phyloP scores from a whole-genome alignment of 176 grass and related monocot genomes.

The Musa acuminata region DNA sequence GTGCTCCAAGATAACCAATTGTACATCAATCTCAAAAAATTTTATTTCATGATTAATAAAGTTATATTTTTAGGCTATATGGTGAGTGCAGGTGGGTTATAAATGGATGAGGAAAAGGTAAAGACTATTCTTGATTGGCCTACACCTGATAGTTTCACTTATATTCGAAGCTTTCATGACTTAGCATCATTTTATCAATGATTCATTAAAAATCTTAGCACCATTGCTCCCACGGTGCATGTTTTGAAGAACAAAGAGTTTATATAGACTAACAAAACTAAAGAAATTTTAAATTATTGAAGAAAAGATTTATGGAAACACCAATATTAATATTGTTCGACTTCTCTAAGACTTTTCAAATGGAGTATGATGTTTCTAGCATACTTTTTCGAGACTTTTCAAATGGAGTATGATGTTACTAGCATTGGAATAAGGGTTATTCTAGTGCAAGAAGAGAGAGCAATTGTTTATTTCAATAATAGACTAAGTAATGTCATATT shows the following conservation, averaged over 20 bases:
- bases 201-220: not conserved
- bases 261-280: not conserved
- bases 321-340: not conserved
- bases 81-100: not conserved
- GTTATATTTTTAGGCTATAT: too few relatives aligned
- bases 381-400: not conserved
- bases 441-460: not conserved
- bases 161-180: not conserved
- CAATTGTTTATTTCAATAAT: not conserved
- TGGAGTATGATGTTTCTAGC: not conserved
- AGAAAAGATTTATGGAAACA: not conserved
- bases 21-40: not conserved
- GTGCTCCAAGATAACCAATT: not conserved
- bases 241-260: not conserved
- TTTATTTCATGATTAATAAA: not conserved
- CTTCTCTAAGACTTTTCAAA: not conserved
- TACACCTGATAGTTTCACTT: not conserved
- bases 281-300: not conserved
- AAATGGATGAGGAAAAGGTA: not conserved
- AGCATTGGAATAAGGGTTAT: not conserved
- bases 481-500: not conserved
- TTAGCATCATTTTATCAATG: not conserved
- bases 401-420: not conserved
- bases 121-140: not conserved
- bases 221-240: not conserved